Evolutionary conservation across 768 basidiomycete species (phyloP).

Genomic region (Gyrodon lividus): DNA sequence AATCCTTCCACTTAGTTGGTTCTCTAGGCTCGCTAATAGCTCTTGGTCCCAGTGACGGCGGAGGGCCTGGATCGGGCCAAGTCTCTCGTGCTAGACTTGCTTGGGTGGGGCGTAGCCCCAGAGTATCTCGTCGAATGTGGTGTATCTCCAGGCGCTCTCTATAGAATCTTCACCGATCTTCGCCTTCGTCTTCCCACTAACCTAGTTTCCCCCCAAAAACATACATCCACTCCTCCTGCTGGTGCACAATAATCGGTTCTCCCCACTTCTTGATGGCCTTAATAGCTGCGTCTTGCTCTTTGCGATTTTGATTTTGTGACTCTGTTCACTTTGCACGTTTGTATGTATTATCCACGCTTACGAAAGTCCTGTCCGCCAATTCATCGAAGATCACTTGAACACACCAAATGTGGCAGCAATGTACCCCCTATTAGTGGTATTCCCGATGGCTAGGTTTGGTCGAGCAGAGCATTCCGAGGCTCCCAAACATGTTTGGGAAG

Average conservation of each 20-base stretch:
- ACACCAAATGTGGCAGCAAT: neutral
- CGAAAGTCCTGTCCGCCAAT: neutral
- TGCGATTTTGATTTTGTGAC: neutral
- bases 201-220: constrained; percentile 1
- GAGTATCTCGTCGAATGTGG: constrained; percentile 48
- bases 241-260: neutral
- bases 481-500: too few species aligned
- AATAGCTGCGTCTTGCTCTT: neutral
- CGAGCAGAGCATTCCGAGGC: too few species aligned
- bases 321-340: neutral
- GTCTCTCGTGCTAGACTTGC: constrained; percentile 50
- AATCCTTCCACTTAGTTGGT: neutral
- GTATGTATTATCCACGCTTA: neutral
- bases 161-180: constrained; percentile 44
- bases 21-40: neutral
- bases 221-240: neutral
- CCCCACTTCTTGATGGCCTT: neutral
- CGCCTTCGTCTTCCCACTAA: constrained; percentile 36
- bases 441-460: too few species aligned
- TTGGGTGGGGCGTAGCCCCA: constrained; percentile 52
- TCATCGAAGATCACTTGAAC: neutral
- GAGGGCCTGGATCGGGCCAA: constrained; percentile 45
- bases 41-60: constrained; percentile 34
- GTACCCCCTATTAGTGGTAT: neutral
- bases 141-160: constrained; percentile 39